phyloP scores from a whole-genome alignment of 2,329 filamentous ascomycete species.

The Alternaria panax region DNA sequence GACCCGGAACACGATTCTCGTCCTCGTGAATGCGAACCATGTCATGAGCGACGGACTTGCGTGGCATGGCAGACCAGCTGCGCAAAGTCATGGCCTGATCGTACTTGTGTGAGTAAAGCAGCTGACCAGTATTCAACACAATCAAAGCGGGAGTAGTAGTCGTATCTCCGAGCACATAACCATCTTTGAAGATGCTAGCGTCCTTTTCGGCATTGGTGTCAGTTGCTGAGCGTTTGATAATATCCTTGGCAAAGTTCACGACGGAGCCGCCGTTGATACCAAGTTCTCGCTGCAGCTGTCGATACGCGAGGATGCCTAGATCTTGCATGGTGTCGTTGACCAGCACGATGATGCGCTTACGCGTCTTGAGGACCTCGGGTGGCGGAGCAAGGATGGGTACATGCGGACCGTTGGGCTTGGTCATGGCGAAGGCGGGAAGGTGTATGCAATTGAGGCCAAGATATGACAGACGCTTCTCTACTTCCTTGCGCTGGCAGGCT shows the following conservation, averaged over 20 bases:
- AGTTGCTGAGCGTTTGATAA: constrained; percentile 44
- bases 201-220: constrained; percentile 14
- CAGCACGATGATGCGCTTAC: constrained; percentile 73
- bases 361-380: constrained; percentile 58
- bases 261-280: constrained; percentile 76
- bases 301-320: constrained; percentile 76
- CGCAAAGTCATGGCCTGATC: constrained; percentile 65
- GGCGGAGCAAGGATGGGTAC: constrained; percentile 72
- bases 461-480: constrained; percentile 67
- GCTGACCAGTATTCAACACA: constrained; percentile 78
- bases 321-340: constrained; percentile 82
- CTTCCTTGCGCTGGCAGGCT: constrained; percentile 70
- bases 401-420: constrained; percentile 59
- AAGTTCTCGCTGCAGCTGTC: constrained; percentile 67
- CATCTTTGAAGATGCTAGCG: constrained; percentile 30
- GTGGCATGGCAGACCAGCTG: constrained; percentile 66
- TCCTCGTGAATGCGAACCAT: constrained; percentile 60
- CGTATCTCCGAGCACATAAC: constrained; percentile 21
- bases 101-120: constrained; percentile 75
- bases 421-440: constrained; percentile 65
- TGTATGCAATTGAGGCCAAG: constrained; percentile 67
- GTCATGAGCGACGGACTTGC: constrained; percentile 66
- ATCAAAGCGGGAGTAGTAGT: constrained; percentile 65
- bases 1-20: constrained; percentile 69
- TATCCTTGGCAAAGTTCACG: constrained; percentile 65